phyloP scores from a whole-genome alignment of 225 moss, liverwort and hornwort genomes.

The Thuidium tamariscinum region DNA sequence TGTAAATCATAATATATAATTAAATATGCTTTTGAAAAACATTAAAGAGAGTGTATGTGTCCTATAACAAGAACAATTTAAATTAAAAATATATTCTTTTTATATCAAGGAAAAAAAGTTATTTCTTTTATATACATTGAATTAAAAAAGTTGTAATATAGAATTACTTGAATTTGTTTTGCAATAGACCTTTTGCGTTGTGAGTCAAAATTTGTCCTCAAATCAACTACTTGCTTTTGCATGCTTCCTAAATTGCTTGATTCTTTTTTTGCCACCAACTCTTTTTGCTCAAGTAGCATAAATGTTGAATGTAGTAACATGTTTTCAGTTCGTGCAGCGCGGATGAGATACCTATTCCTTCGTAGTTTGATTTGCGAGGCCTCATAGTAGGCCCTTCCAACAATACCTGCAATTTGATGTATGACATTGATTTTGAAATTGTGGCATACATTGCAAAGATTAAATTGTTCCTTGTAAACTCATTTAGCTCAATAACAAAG shows the following conservation, averaged over 20 bases:
- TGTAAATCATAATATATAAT: background rate
- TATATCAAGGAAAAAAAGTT: background rate
- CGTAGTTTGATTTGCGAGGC: constrained; percentile 68
- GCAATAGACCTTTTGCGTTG: constrained; percentile 44
- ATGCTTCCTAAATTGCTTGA: constrained; percentile 42
- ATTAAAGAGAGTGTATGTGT: background rate
- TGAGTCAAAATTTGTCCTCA: constrained; percentile 39
- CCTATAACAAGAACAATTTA: too few species aligned
- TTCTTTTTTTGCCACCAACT: constrained; percentile 40
- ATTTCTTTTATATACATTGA: background rate
- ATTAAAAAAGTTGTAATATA: background rate
- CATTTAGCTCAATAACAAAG: background rate
- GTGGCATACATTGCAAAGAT: background rate
- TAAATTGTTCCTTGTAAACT: background rate
- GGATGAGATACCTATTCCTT: constrained; percentile 59
- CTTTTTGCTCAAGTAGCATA: constrained; percentile 47
- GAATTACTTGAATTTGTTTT: constrained; percentile 42
- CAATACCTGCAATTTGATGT: constrained; percentile 25
- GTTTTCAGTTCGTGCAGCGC: constrained; percentile 49
- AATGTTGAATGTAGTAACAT: constrained; percentile 67
- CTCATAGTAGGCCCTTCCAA: constrained; percentile 83
- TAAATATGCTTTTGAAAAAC: background rate
- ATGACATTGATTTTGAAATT: background rate
- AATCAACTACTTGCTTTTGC: constrained; percentile 26
- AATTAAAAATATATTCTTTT: too few species aligned